Conservation (phyloP, 768 basidiomycete species). For the Sporobolomyces phaffii region DNA sequence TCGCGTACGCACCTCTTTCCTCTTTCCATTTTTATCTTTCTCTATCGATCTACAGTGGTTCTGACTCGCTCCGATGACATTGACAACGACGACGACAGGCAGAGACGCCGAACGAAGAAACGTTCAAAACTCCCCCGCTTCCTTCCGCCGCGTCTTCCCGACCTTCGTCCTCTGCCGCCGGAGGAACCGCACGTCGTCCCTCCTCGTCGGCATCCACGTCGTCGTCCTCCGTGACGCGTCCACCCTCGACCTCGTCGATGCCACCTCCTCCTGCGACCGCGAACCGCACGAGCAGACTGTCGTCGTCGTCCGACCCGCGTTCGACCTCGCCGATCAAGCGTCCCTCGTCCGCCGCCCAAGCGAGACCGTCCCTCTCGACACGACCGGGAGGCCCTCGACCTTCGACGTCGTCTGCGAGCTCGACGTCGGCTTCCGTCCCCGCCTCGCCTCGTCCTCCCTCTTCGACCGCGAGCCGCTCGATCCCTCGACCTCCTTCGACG, state of each 20-base stretch:
- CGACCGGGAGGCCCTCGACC: no score
- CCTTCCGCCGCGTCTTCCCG: slow-evolving; percentile 4
- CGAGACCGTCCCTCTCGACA: background rate
- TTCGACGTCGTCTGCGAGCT: no score
- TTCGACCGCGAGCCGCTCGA: slow-evolving; percentile 2
- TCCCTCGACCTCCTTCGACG: background rate
- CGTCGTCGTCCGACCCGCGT: background rate
- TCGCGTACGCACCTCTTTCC: no score
- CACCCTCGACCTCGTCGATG: slow-evolving; percentile 43
- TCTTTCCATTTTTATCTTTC: no score
- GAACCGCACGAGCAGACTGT: background rate
- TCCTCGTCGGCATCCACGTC: background rate
- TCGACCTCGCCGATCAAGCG: slow-evolving; percentile 1
- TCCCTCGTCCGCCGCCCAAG: no score
- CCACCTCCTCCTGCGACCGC: slow-evolving; percentile 51
- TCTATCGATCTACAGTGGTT: no score
- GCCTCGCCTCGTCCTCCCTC: background rate
- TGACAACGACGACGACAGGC: background rate
- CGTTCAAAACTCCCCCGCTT: slow-evolving; percentile 7
- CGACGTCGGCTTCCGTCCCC: background rate
- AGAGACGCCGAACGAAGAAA: background rate
- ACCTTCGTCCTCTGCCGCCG: background rate
- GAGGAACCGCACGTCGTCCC: background rate
- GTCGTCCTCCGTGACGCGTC: background rate
- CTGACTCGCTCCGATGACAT: no score